Conservation (phyloP, 1,284 basidiomycete species). For the Psilocybe mexicana region DNA sequence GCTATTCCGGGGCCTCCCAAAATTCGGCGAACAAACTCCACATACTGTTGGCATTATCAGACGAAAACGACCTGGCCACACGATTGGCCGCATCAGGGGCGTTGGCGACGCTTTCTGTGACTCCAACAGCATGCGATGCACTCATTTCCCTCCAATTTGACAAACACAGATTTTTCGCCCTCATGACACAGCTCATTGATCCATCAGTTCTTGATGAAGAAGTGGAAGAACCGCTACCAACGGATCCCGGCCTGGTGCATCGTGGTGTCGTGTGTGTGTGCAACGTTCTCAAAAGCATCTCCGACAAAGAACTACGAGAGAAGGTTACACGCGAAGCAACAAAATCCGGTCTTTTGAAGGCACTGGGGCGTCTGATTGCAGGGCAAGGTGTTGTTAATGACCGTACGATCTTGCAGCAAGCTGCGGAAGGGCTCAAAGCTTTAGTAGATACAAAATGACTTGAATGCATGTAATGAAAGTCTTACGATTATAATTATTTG, state of each 20-base stretch:
- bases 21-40: constrained; percentile 67
- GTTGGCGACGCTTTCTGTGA: constrained; percentile 75
- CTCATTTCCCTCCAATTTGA: constrained; percentile 67
- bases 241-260: constrained; percentile 67
- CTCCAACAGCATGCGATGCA: constrained; percentile 57
- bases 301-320: constrained; percentile 38
- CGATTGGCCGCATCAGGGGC: constrained; percentile 85
- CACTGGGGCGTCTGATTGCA: constrained; percentile 50
- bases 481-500: neutral
- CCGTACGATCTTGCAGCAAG: constrained; percentile 28
- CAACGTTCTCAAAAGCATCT: constrained; percentile 58
- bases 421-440: constrained; percentile 29
- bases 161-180: constrained; percentile 56
- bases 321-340: constrained; percentile 50
- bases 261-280: constrained; percentile 72
- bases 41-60: constrained; percentile 81
- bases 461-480: neutral
- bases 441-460: constrained; percentile 19
- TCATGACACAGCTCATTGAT: constrained; percentile 67
- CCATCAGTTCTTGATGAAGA: constrained; percentile 42
- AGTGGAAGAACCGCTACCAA: constrained; percentile 28
- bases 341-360: constrained; percentile 48
- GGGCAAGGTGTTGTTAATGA: constrained; percentile 28
- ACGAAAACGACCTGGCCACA: constrained; percentile 82
- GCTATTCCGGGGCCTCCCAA: constrained; percentile 54